phyloP scores from a whole-genome alignment of 2,329 filamentous ascomycete species.

The Colletotrichum musicola region DNA sequence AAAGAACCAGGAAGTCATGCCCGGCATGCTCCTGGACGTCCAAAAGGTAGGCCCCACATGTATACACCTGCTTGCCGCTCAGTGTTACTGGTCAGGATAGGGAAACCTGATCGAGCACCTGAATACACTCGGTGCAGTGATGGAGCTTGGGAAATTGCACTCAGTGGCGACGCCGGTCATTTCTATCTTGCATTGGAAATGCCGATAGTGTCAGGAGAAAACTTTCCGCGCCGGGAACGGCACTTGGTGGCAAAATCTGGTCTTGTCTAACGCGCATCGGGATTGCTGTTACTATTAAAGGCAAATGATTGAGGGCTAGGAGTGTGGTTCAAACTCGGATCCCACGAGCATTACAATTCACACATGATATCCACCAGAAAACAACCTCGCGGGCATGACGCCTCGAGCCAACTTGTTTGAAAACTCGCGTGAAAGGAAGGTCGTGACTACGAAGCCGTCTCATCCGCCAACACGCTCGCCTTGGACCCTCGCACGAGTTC shows the following conservation, averaged over 20 bases:
- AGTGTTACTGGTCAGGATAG: neutral
- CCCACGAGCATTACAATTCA: too few relatives aligned
- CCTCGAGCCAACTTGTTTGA: too few relatives aligned
- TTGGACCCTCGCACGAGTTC: neutral
- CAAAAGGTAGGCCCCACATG: conserved; percentile 50
- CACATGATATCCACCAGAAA: too few relatives aligned
- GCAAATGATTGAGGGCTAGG: too few relatives aligned
- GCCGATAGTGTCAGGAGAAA: conserved; percentile 58
- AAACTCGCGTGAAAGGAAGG: too few relatives aligned
- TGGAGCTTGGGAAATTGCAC: conserved; percentile 58
- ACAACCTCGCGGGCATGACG: too few relatives aligned
- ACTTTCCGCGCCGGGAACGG: conserved; percentile 57
- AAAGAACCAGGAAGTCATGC: conserved; percentile 60
- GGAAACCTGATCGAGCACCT: conserved; percentile 58
- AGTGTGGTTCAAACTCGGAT: too few relatives aligned
- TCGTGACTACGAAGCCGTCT: neutral
- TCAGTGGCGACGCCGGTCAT: conserved; percentile 64
- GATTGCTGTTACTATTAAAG: too few relatives aligned
- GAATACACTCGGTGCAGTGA: conserved; percentile 65
- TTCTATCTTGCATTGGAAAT: conserved; percentile 60
- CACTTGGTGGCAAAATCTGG: neutral
- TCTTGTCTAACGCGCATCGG: too few relatives aligned
- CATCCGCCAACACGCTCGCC: neutral
- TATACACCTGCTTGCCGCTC: too few relatives aligned
- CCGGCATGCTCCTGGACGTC: conserved; percentile 67